Evolutionary conservation across 352 stramenopile genomes (phyloP).

Genomic region (Phytophthora brassicae): DNA sequence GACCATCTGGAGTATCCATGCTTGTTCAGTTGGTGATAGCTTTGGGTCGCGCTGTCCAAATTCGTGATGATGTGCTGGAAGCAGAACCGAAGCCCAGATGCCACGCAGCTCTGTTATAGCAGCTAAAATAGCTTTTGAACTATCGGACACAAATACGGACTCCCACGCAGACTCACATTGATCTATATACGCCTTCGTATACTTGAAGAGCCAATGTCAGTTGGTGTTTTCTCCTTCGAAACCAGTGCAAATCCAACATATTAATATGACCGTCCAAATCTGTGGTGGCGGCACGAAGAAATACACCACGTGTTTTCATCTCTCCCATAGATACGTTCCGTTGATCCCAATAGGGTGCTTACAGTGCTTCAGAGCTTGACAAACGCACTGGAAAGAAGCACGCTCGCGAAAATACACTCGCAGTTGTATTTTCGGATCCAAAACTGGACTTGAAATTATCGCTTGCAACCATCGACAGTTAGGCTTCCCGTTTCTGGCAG

Average conservation of each 20-base stretch:
- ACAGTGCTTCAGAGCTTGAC: neutral
- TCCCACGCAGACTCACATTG: neutral
- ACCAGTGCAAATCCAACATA: slow-evolving; percentile 3
- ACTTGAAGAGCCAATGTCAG: neutral
- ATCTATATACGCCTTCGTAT: neutral
- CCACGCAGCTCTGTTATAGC: too few species aligned
- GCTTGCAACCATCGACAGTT: neutral
- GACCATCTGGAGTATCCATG: neutral
- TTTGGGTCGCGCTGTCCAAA: neutral
- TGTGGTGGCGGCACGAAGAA: neutral
- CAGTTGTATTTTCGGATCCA: neutral
- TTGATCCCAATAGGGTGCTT: neutral
- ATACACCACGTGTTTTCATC: neutral
- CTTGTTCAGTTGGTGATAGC: neutral
- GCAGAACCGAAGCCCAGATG: neutral
- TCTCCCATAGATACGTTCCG: neutral
- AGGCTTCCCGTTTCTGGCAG: neutral
- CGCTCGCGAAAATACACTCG: neutral
- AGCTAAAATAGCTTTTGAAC: neutral
- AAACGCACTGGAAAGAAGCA: neutral
- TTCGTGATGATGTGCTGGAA: neutral
- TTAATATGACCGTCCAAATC: neutral
- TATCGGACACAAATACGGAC: neutral
- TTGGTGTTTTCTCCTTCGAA: neutral
- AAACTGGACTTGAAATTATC: neutral